A percentile compares a stretch with the other conserved stretches of the same genome.
Evolutionary conservation across 2,329 filamentous ascomycete species (phyloP).

Genomic region (Alternaria ventricosa): DNA sequence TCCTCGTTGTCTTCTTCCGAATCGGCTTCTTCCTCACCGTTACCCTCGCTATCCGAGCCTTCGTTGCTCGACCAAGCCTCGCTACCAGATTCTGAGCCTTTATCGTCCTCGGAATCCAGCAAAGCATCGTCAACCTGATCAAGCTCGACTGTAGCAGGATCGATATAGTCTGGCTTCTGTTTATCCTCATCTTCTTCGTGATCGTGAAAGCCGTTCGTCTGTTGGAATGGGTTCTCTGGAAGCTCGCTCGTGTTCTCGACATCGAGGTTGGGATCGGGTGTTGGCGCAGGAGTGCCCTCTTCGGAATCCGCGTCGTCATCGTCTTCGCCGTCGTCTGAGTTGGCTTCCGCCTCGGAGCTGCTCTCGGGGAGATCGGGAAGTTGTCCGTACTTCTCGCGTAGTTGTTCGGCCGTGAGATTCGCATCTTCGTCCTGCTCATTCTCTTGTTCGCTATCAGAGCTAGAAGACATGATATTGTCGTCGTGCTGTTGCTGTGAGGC

Average conservation of each 20-base stretch:
- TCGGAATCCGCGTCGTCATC: conserved; percentile 35
- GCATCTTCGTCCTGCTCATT: conserved; percentile 64
- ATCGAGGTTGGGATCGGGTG: conserved; percentile 40
- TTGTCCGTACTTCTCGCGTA: conserved; percentile 72
- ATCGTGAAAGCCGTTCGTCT: conserved; percentile 34
- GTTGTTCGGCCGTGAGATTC: conserved; percentile 70
- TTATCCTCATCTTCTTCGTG: conserved; percentile 20
- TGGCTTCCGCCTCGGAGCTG: conserved; percentile 31
- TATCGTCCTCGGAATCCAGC: conserved; percentile 45
- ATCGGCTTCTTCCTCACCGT: conserved; percentile 25
- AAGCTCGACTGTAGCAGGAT: conserved; percentile 47
- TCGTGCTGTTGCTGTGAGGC: conserved; percentile 50
- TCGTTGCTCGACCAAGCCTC: conserved; percentile 49
- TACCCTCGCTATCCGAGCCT: conserved; percentile 32
- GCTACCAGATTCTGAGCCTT: conserved; percentile 41
- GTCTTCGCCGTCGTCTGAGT: conserved; percentile 45
- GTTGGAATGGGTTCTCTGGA: conserved; percentile 13
- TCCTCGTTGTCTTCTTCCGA: conserved; percentile 34
- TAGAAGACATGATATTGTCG: conserved; percentile 48
- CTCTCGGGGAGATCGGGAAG: conserved; percentile 59
- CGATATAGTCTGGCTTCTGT: conserved; percentile 32
- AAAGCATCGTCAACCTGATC: conserved; percentile 52
- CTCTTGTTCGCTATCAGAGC: conserved; percentile 47
- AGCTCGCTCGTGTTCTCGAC: conserved; percentile 23
- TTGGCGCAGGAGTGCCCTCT: conserved; percentile 34